These are phyloP conservation scores for Cryptococcus sp. DNA, from an alignment of 1,284 basidiomycete species.

Conservation along the genomic window DNA sequence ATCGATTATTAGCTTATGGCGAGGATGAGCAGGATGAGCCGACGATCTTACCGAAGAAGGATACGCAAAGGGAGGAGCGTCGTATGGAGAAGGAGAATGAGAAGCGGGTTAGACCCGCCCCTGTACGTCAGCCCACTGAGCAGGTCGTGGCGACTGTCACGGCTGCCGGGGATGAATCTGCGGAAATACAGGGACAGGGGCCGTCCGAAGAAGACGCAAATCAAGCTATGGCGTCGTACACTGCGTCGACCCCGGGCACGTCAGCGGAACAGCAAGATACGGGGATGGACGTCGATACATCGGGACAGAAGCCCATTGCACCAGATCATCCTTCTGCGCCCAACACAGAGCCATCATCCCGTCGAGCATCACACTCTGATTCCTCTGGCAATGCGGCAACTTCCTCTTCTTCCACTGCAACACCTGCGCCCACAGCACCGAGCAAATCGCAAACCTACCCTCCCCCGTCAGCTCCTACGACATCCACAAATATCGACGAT, in stretches of 20 bases:
- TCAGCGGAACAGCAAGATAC: not conserved
- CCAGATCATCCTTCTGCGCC: slow-evolving; percentile 6
- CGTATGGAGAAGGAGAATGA: too few relatives aligned
- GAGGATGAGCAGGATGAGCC: slow-evolving; percentile 34
- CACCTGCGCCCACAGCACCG: too few relatives aligned
- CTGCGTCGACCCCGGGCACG: too few relatives aligned
- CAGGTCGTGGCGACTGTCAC: not conserved
- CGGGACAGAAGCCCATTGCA: not conserved
- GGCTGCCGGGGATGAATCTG: not conserved
- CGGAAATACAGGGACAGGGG: too few relatives aligned
- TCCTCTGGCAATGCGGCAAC: too few relatives aligned
- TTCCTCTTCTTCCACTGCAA: too few relatives aligned
- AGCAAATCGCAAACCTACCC: too few relatives aligned
- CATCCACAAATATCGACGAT: not conserved
- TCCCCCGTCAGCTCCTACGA: not conserved
- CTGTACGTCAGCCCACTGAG: too few relatives aligned
- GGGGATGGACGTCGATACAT: not conserved
- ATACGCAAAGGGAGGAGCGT: too few relatives aligned
- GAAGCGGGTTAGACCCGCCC: too few relatives aligned
- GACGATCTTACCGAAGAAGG: not conserved
- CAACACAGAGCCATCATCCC: slow-evolving; percentile 1
- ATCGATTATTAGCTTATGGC: slow-evolving; percentile 70
- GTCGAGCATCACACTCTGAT: not conserved
- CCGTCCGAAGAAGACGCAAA: too few relatives aligned
- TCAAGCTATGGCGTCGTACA: too few relatives aligned